Percentiles rank a stretch among this genome's conserved stretches.
These are phyloP conservation scores for Pythium brachiatum DNA, from an alignment of 352 stramenopile genomes.

Conservation along the genomic window DNA sequence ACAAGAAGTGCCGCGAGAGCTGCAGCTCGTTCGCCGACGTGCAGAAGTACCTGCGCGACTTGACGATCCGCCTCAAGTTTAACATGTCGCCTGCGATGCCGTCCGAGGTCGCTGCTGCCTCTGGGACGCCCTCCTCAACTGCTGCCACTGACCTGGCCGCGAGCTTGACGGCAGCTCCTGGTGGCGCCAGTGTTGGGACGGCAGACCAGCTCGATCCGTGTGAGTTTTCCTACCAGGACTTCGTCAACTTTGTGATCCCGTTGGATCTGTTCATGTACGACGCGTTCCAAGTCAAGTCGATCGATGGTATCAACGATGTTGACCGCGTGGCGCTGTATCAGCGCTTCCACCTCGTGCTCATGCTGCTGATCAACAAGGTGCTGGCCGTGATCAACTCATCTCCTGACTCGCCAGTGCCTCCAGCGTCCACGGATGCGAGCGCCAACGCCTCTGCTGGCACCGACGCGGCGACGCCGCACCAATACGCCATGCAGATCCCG, in stretches of 20 bases:
- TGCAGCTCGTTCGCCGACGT: constrained; percentile 33
- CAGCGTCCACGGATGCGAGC: neutral
- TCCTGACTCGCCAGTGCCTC: constrained; percentile 30
- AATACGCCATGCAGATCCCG: constrained; percentile 41
- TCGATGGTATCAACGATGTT: constrained; percentile 38
- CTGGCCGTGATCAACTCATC: constrained; percentile 34
- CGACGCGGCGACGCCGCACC: constrained; percentile 25
- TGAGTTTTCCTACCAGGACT: constrained; percentile 56
- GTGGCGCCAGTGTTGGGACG: neutral
- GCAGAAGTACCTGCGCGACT: constrained; percentile 42
- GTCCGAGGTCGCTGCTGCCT: neutral
- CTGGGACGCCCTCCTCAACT: neutral
- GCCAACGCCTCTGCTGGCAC: neutral
- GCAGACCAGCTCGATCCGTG: constrained; percentile 28
- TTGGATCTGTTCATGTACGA: constrained; percentile 62
- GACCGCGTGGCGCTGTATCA: constrained; percentile 39
- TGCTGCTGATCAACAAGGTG: constrained; percentile 42
- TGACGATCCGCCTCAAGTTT: constrained; percentile 49
- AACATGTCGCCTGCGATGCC: constrained; percentile 36
- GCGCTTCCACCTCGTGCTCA: constrained; percentile 37
- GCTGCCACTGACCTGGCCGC: neutral
- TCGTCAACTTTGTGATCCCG: constrained; percentile 42
- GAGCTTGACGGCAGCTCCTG: neutral
- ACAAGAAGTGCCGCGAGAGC: constrained; percentile 32
- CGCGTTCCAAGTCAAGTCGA: constrained; percentile 48